phyloP scores from a whole-genome alignment of 306 rosid species.

The Lathyrus sativus region DNA sequence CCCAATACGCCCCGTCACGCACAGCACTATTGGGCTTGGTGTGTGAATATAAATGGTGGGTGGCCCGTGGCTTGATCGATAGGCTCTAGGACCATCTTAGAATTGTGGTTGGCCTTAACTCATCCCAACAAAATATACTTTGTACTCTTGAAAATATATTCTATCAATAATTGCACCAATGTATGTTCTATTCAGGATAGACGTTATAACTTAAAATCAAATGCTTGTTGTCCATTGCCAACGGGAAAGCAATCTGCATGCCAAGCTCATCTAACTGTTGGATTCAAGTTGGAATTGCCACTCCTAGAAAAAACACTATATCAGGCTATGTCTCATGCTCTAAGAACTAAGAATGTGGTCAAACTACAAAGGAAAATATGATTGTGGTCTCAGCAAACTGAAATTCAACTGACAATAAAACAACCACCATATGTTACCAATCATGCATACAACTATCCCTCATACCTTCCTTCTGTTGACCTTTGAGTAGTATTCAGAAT shows the following conservation, averaged over 20 bases:
- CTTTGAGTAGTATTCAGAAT: constrained; percentile 50
- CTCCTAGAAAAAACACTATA: constrained; percentile 14
- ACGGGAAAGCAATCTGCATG: constrained; percentile 28
- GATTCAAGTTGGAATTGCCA: constrained; percentile 15
- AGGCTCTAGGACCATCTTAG: too few species aligned
- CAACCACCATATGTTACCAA: constrained; percentile 29
- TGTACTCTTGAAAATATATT: constrained; percentile 1
- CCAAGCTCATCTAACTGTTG: constrained; percentile 5
- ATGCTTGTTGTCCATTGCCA: constrained; percentile 2
- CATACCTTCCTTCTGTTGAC: constrained; percentile 71
- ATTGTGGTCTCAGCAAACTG: constrained; percentile 1
- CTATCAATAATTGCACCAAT: constrained; percentile 1
- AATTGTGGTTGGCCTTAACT: too few species aligned
- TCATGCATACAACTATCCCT: constrained; percentile 34
- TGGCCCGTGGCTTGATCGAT: too few species aligned
- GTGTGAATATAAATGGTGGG: too few species aligned
- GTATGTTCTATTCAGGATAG: background rate
- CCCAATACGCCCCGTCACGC: too few species aligned
- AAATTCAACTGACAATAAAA: constrained; percentile 28
- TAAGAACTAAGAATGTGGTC: constrained; percentile 11
- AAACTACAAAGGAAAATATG: constrained; percentile 21
- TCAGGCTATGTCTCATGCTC: constrained; percentile 19
- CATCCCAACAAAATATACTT: too few species aligned
- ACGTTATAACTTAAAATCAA: background rate
- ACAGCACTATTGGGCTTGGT: too few species aligned